Conservation (phyloP, 148 eudicot species). For the Camellia sinensis region DNA sequence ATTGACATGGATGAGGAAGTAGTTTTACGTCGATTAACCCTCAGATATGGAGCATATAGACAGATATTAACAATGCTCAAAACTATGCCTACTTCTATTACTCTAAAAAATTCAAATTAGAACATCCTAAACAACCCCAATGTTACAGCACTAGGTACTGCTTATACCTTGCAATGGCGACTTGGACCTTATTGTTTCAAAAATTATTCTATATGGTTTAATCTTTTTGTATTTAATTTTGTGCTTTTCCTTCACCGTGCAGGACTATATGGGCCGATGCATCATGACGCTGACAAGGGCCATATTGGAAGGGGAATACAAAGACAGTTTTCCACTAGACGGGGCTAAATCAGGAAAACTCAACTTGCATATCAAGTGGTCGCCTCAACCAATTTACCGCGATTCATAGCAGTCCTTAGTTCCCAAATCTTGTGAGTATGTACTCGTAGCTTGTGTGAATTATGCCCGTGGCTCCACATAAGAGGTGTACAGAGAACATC, state of each 20-base stretch:
- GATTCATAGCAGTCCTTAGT: constrained; percentile 32
- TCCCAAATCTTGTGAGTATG: too few species aligned
- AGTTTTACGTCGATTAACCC: neutral
- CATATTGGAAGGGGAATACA: constrained; percentile 81
- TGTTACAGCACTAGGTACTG: neutral
- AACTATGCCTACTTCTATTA: neutral
- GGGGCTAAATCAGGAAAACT: constrained; percentile 74
- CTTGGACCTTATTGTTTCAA: neutral
- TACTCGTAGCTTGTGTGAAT: neutral
- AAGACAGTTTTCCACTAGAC: constrained; percentile 65
- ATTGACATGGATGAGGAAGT: neutral
- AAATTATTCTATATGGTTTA: neutral
- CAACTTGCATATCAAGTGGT: constrained; percentile 72
- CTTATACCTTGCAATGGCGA: neutral
- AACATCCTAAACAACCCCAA: neutral
- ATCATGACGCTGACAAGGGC: constrained; percentile 85
- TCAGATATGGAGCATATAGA: neutral
- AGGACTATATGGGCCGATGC: constrained; percentile 98
- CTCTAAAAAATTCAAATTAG: neutral
- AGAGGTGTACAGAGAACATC: neutral
- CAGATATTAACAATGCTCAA: neutral
- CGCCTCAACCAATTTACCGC: constrained; percentile 84
- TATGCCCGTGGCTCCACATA: neutral
- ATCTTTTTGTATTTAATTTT: neutral
- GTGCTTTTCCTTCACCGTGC: constrained; percentile 12